Base-by-base conservation (phyloP, 139 green algal species). In the Tetradesmus obliquus region DNA sequence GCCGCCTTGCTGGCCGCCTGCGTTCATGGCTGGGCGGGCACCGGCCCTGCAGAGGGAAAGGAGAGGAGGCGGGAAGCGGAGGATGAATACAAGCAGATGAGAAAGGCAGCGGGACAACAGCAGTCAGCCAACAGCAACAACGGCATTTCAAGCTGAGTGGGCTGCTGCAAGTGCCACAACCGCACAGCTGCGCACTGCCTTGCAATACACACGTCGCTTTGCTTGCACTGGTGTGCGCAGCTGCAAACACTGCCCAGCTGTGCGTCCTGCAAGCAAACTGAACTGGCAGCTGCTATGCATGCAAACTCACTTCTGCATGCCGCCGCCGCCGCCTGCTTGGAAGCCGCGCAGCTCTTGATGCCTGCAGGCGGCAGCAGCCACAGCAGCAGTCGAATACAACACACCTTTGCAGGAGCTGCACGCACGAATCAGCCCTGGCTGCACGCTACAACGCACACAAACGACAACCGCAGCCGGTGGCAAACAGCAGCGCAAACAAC, bases 291-390 rank as follows among this genome's bases (percentile, higher is more conserved):
- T 5, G 10, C 62, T 17, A 19, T 72, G 3, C 1, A 5, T 76
- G 66, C 66, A 76, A 24, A 82, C 76, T 55, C 76, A 82, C 76
- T 51, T 82, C 76, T 82, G n/a, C 24, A 17, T 82, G 66, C 66
- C 66, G 66, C 66, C 66, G 17, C 60, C 60, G 9, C 66, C 66
- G 66, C 66, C 66, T 24, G 66, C 66, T 24, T 76, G n/a, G 66
- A 55, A 82, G 8, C 1, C 2, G 6, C 76, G 76, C 76, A 82
- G 76, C 76, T 82, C 76, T 3, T 82, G 76, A 1, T 82, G n/a
- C 76, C 76, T 82, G 76, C 76, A 45, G 60, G 60, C 60, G n/a
- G 15, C n/a, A 3, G 17, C 66, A 76, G 7, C 76, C 53, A 17
- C n/a, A 82, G 76, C 76, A 82, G 76, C n/a, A n/a, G n/a, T 45